Percentiles rank a stretch among this genome's conserved stretches.
These are phyloP conservation scores for Escallonia herrerae DNA, from an alignment of 129 eudicot species.

Conservation along the genomic window DNA sequence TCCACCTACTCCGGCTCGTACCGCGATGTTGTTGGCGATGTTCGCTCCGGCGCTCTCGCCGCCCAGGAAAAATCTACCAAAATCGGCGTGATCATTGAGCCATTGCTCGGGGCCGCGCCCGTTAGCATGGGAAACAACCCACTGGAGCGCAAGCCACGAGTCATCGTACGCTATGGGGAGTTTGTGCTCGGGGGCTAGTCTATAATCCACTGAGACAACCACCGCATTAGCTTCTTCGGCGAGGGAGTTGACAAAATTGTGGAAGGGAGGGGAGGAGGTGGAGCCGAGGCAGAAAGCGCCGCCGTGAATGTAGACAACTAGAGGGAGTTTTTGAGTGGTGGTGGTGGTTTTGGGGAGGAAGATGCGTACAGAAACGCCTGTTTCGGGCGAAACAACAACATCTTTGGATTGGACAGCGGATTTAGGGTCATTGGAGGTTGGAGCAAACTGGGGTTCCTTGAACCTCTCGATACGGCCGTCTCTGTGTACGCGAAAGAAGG, in stretches of 20 bases:
- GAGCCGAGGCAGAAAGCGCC: conserved; percentile 50
- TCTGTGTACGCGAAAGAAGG: conserved; percentile 30
- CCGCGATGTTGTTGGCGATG: conserved; percentile 31
- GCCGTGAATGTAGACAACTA: conserved; percentile 46
- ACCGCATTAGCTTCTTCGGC: conserved; percentile 25
- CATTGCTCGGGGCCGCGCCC: conserved; percentile 37
- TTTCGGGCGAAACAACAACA: conserved; percentile 27
- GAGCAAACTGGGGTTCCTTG: conserved; percentile 16
- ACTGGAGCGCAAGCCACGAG: conserved; percentile 34
- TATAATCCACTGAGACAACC: conserved; percentile 33
- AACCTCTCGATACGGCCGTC: conserved; percentile 39
- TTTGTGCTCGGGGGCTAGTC: conserved; percentile 48
- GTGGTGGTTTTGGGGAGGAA: conserved; percentile 26
- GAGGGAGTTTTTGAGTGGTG: conserved; percentile 27
- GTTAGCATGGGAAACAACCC: conserved; percentile 34
- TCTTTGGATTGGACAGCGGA: conserved; percentile 59
- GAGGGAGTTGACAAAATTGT: conserved; percentile 19
- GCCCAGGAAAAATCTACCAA: conserved; percentile 16
- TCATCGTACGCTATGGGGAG: conserved; percentile 45
- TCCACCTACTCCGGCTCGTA: conserved; percentile 24
- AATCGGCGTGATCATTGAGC: conserved; percentile 40
- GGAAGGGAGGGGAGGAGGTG: conserved; percentile 21
- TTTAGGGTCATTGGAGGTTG: conserved; percentile 32
- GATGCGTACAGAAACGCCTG: conserved; percentile 30
- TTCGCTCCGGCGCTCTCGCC: conserved; percentile 59